Conservation (phyloP, 371 early-diverging fungal genomes). For the Actinomortierella wolfii region DNA sequence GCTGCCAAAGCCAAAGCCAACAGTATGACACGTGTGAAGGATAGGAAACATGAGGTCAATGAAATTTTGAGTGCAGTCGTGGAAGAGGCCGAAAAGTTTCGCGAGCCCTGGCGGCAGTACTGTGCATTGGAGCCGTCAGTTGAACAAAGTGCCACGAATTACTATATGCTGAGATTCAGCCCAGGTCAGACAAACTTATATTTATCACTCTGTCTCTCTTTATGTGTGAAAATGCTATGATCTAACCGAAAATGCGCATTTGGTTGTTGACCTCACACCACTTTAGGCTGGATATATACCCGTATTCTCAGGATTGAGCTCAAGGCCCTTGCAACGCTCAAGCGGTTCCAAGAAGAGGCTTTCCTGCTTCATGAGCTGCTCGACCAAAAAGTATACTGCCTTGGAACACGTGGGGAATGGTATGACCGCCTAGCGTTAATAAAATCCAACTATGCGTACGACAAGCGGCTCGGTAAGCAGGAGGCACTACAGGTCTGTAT, state of each 20-base stretch:
- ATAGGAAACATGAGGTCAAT: constrained; percentile 44
- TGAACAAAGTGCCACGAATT: constrained; percentile 21
- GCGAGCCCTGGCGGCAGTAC: constrained; percentile 31
- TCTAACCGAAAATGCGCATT: too few species aligned
- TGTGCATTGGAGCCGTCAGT: constrained; percentile 13
- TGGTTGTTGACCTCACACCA: too few species aligned
- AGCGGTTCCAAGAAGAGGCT: constrained; percentile 62
- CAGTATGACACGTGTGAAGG: neutral
- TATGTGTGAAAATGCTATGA: too few species aligned
- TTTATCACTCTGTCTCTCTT: neutral
- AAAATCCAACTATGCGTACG: constrained; percentile 56
- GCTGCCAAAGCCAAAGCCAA: neutral
- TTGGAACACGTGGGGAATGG: constrained; percentile 72
- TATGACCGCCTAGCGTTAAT: constrained; percentile 70
- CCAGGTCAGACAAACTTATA: constrained; percentile 48
- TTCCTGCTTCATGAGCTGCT: constrained; percentile 61
- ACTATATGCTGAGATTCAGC: constrained; percentile 56
- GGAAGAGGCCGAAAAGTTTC: constrained; percentile 19
- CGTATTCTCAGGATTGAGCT: constrained; percentile 63
- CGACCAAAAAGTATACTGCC: constrained; percentile 59
- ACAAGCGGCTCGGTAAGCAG: constrained; percentile 51
- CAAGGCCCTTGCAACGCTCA: constrained; percentile 59
- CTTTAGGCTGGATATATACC: constrained; percentile 66
- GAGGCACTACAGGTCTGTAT: constrained; percentile 57
- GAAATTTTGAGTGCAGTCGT: constrained; percentile 52